Evolutionary conservation across 2,329 filamentous ascomycete species (phyloP), one percentile per base, ranked within the genome.

Genomic region (Zarea fungicola): DNA sequence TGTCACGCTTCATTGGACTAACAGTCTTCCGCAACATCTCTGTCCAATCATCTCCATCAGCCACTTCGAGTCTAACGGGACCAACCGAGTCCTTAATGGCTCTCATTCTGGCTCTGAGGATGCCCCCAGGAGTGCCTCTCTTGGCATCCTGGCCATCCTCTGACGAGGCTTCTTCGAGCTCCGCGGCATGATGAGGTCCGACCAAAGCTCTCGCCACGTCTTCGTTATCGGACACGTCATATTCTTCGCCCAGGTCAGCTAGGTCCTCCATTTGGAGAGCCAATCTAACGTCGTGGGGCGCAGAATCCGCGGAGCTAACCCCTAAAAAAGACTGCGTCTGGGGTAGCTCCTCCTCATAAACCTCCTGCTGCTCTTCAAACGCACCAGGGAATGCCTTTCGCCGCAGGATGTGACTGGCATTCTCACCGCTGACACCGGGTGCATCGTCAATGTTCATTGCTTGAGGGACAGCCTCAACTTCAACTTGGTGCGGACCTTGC

Each of bases 11-110:
- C 62, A 88, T 84, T 6, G 93, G 92, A 61, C 89, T 96, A 58
- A 97, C 89, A 6, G 93, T 97, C 57, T 90, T 90, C 65, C 90
- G 88, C 55, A 99, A 76, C 72, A 96, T 91, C 58, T 93, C 87
- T 57, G 90, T 86, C 93, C 93, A 99, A 64, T 96, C 87, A 52
- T 91, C 88, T 47, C 85, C 87, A 55, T 80, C 77, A 29, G 79
- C 73, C 51, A 85, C 78, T 54, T 83, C 78, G 46, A 81, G 70
- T 56, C 76, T 80, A 21, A 77, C 64, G 21, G 82, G 81, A 23
- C 78, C 79, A 52, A 69, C 74, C 18, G 77, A 77, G 54, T 75
- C 76, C 65, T 83, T 84, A 60, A 80, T 71, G 31, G 80, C 80
- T 62, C 80, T 78, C 75, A 83, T 77, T 56, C 80, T 72, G 52